These are phyloP conservation scores for Aureobasidium sp. DNA, from an alignment of 2,329 filamentous ascomycete genomes.

Conservation along the genomic window DNA sequence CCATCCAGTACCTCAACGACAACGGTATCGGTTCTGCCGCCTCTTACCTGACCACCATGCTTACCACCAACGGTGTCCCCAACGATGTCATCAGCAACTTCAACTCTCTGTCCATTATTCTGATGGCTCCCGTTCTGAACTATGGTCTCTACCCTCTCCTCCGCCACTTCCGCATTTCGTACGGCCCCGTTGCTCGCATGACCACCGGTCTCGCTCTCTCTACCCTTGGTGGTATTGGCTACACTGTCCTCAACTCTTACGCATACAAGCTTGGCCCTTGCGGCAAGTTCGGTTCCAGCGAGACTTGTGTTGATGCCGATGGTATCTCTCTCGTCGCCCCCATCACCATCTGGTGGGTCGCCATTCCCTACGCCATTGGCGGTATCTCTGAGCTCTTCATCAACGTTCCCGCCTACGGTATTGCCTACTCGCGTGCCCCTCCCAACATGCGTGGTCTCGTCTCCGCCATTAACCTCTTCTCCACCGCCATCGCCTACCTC, in stretches of 20 bases:
- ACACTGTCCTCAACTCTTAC: conserved; percentile 36
- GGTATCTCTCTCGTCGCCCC: conserved; percentile 28
- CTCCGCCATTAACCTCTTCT: conserved; percentile 35
- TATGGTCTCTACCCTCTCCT: conserved; percentile 38
- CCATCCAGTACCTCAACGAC: conserved; percentile 33
- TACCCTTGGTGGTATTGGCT: conserved; percentile 34
- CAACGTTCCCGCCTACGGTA: conserved; percentile 38
- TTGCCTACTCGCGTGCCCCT: conserved; percentile 38
- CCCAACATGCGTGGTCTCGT: conserved; percentile 37
- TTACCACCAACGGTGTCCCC: conserved; percentile 30
- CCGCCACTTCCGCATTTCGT: conserved; percentile 31
- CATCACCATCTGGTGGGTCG: conserved; percentile 37
- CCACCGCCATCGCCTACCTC: conserved; percentile 31
- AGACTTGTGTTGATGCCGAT: conserved; percentile 27
- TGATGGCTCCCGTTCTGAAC: conserved; percentile 36
- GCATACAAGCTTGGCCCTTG: conserved; percentile 42
- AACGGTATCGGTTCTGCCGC: conserved; percentile 25
- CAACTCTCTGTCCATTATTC: conserved; percentile 37
- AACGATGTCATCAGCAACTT: conserved; percentile 42
- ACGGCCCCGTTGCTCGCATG: conserved; percentile 45
- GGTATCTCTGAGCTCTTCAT: conserved; percentile 35
- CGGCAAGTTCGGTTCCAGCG: conserved; percentile 32
- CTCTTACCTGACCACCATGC: conserved; percentile 21
- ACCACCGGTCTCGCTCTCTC: conserved; percentile 41
- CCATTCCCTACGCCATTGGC: conserved; percentile 30